Base-by-base conservation (phyloP, 495 filamentous ascomycete species). In the Clohesyomyces aquaticus region DNA sequence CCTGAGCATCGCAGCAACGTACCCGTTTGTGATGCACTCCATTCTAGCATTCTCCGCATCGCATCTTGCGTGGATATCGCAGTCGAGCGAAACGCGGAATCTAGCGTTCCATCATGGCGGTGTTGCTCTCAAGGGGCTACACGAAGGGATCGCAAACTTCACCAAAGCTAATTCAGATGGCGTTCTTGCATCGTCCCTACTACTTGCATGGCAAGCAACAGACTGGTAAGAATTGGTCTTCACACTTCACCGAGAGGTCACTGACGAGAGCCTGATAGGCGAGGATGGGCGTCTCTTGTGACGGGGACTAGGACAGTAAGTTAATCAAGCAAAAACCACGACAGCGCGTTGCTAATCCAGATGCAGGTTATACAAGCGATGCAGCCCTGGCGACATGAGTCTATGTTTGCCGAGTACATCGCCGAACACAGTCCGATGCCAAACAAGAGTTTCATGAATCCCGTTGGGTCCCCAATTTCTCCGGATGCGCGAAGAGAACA, bases 191-290 rank as follows among this genome's bases (percentile, higher is more conserved):
- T 91, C 94, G 25, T 98, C 93, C 12, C 86, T 96, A 32, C 81
- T 98, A 50, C 80, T 98, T 46, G 93, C 93, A 47, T 98, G 95
- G 95, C 94, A 98, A 78, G 89, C 90, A 61, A 91, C 87, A 66
- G 94, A 98, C 77, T 97, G 92, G 94, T 96, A 80, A 82, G 91
- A 81, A 69, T 59, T 55, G 55, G 41, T 48, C 32, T 43, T 53
- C 18, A 45, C 23, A 9, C 21, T 49, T 43, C 8, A 46, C 25
- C 28, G 43, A 56, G 60, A 55, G 74, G 61, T 70, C 63, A 68
- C 76, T 76, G 55, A 77, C 60, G 62, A 74, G 32, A 38, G 32
- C 32, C 32, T 79, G 67, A 65, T 74, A 97, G 93, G 89, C 87
- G 86, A 72, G 88, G 85, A 73, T 97, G 93, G 93, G 88, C 86